Evolutionary conservation across 2,329 filamentous ascomycete genomes (phyloP).

Genomic region (Ascochyta pisi): DNA sequence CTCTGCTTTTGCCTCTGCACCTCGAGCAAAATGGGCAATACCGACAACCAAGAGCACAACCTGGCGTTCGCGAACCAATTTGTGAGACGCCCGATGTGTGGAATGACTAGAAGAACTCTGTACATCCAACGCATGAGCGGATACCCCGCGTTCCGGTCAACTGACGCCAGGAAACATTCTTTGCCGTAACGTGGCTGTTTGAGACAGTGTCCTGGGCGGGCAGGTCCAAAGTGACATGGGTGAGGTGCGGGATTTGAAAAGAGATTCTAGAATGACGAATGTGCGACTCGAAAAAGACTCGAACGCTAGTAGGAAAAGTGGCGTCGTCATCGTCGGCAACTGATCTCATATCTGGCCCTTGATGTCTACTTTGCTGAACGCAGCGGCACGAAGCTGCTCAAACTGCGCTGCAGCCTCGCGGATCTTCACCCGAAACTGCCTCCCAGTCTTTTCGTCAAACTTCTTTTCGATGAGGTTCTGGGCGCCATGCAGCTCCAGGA

Average conservation of each 20-base stretch:
- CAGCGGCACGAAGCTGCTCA: constrained; percentile 73
- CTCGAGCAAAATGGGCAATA: constrained; percentile 7
- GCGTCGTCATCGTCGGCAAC: constrained; percentile 4
- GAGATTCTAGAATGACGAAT: constrained; percentile 19
- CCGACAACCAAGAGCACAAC: constrained; percentile 19
- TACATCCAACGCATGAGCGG: constrained; percentile 42
- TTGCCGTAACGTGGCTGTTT: constrained; percentile 31
- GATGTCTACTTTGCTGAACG: constrained; percentile 90
- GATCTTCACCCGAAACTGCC: constrained; percentile 57
- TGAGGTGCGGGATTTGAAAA: constrained; percentile 32
- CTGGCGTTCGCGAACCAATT: constrained; percentile 19
- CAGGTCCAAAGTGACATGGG: constrained; percentile 29
- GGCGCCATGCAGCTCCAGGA: constrained; percentile 81
- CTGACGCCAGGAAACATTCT: constrained; percentile 27
- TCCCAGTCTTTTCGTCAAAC: constrained; percentile 57
- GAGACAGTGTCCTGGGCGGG: constrained; percentile 22
- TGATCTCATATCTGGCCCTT: constrained; percentile 88
- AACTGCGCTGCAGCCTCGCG: constrained; percentile 70
- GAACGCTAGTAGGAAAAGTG: constrained; percentile 4
- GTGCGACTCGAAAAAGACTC: constrained; percentile 17
- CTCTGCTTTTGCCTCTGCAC: constrained; percentile 20
- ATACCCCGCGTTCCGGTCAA: constrained; percentile 40
- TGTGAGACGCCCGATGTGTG: constrained; percentile 40
- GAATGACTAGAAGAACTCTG: constrained; percentile 39
- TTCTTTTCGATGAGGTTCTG: constrained; percentile 78